Base-by-base conservation (phyloP, 257 asterid species). In the Galeopsis tetrahit region DNA sequence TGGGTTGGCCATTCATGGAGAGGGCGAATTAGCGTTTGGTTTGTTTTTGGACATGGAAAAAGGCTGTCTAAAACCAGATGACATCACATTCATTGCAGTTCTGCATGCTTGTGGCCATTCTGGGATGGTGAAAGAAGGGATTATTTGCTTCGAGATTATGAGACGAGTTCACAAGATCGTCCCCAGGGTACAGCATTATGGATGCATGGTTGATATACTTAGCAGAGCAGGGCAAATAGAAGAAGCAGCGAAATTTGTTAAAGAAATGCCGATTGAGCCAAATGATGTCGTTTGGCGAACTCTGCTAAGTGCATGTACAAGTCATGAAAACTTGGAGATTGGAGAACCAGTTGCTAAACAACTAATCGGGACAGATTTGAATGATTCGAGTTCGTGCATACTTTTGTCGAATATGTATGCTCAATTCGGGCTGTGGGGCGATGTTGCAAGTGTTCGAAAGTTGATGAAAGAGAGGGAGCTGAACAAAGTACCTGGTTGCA, bases 61-160 rank as follows among this genome's bases (percentile, higher is more conserved):
- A 65, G 83, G 70, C 7, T 72, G 76, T 17, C 28, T 90, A 52
- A 36, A 87, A 53, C 90, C 92, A 1, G 97, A 92, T 75, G 97
- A 85, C 28, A 87, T 92, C 63, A 88, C 98, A 9, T 92, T 88
- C 63, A 82, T 92, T 9, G 85, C 84, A 3, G 82, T 88, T 70
- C 58, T 92, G 74, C 90, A 84, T 77, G 98, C 98, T 13, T 90
- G 97, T 82, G 89, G 90, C 8, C 97, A 92, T 81, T 81, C 91
- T 7, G 98, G 98, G 69, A 75, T 92, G 86, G 78, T 90, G 43
- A 92, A 92, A 80, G 98, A 92, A 81, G 97, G 98, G 35, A 70
- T 88, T 9, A 66, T 90, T 48, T 88, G 95, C 78, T 92, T 90
- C 9, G 93, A 90, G 59, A 82, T 87, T 32, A 84, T 90, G 95